Percentiles rank a stretch among this genome's conserved stretches.
Conservation (phyloP, 257 asterid genomes). For the Dorcoceras hygrometricum region DNA sequence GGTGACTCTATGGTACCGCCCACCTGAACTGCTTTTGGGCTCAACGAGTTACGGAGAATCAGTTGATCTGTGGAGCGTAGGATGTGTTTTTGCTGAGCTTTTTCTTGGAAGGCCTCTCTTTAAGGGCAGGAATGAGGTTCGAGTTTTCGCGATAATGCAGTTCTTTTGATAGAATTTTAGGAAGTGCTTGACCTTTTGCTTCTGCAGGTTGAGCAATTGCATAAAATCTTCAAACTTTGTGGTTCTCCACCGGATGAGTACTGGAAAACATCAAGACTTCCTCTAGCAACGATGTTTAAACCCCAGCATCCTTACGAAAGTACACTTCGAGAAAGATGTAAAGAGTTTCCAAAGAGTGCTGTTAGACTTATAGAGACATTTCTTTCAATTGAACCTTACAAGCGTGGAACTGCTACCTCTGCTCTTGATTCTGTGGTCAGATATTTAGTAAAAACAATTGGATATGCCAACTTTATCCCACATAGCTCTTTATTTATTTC, state of each 20-base stretch:
- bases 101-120: slow-evolving; percentile 63
- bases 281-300: slow-evolving; percentile 45
- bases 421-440: slow-evolving; percentile 72
- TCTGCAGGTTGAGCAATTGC: slow-evolving; percentile 59
- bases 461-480: neutral
- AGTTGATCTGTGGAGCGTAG: slow-evolving; percentile 64
- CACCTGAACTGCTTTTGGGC: slow-evolving; percentile 68
- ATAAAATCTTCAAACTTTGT: slow-evolving; percentile 58
- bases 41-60: slow-evolving; percentile 49
- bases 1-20: slow-evolving; percentile 67
- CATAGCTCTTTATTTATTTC: slow-evolving; percentile 1
- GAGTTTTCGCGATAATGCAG: neutral
- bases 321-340: slow-evolving; percentile 72
- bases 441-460: neutral
- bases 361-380: slow-evolving; percentile 62
- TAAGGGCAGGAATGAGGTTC: slow-evolving; percentile 62
- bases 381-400: slow-evolving; percentile 68
- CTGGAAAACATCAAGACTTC: slow-evolving; percentile 50
- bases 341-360: slow-evolving; percentile 70
- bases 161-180: neutral
- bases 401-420: slow-evolving; percentile 71
- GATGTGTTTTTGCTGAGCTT: slow-evolving; percentile 61
- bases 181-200: slow-evolving; percentile 1
- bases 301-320: slow-evolving; percentile 78
- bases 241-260: slow-evolving; percentile 66